Base-by-base conservation (phyloP, 202 grass and related monocot genomes). In the Zoysia matrella region DNA sequence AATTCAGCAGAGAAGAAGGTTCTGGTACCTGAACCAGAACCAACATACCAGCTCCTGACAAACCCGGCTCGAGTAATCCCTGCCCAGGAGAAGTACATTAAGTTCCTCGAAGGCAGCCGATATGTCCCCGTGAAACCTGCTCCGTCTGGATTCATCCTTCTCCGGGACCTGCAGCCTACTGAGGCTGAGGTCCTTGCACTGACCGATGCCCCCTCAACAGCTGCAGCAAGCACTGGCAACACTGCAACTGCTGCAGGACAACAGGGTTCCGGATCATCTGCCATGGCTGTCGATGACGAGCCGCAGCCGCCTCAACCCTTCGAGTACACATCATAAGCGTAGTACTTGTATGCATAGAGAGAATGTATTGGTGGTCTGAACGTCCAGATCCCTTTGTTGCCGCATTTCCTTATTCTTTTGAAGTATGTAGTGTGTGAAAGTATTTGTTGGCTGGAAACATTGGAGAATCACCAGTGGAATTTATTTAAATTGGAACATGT, bases 21-120 rank as follows among this genome's bases (percentile, higher is more conserved):
- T 71, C 81, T n/a, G n/a, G n/a, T n/a, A n/a, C n/a, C 75, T 48
- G 93, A 97, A 69, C 91, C 97, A 9, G 97, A 99, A 78, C 81
- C 88, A 2, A 86, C 86, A 0, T 99, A 86, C 65, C 90, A 94
- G 76, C 87, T 86, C 62, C 86, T 99, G 52, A 96, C 89, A 2
- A 99, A 99, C 70, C 97, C 97, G 13, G 97, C 93, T 36, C 92
- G 97, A 2, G 97, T 99, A 8, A 83, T 94, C 72, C 97, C 93
- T 57, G 58, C 91, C 2, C 97, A 99, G 82, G 97, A 99, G 79
- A 99, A 94, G 83, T 92, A 87, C 84, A 99, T 99, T 53, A 99
- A 87, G 77, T 97, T 99, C 43, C 81, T 99, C 2, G 97, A 99
- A 60, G 82, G 82, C 63, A 94, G 93, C 50, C 85, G 97, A 77